Evolutionary conservation across 352 stramenopile genomes (phyloP), one percentile per base, ranked within the genome.

Genomic region (Thalassiosira livingstoniorum): DNA sequence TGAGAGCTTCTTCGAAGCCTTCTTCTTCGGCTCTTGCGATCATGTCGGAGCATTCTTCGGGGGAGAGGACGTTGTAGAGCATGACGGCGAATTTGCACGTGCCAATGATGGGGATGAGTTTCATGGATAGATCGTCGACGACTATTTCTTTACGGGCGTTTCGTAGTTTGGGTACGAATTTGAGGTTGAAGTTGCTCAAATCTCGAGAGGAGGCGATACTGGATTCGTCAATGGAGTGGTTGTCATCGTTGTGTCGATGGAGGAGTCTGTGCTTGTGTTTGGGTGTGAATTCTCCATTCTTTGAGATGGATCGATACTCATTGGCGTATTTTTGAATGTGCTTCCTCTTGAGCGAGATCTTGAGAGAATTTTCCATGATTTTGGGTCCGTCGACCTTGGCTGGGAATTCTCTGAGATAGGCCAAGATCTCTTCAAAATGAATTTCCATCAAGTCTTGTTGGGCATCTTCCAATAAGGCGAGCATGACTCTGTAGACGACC

Each of bases 401-500:
- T 11, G 89, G 90, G 18, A 94, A 85, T 4, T 91, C 81, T 39
- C 87, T 83, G 27, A 95, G 87, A 65, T 91, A 94, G n/a, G 54
- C 69, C 62, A 95, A 76, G 15, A 95, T 94, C 35, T 93, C 75
- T 70, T 95, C 92, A 78, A 95, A 94, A 2, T 65, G 63, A 43
- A 88, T 73, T 64, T 87, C 74, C 15, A 93, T 37, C n/a, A 95
- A 58, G n/a, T 87, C 67, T 11, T 76, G 60, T 62, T 87, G 78
- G 11, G 78, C 87, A 60, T 91, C 65, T 60, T 90, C 65, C n/a
- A 99, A 89, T 25, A 98, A 82, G 13, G 95, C 96, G 1, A 99
- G 82, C 60, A 97, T 95, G 32, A 98, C 92, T 39, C 96, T 93
- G 85, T 98, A 98, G 18, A 98, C 96, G 29, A 99, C 95, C 71